Base-by-base conservation (phyloP, 805 yeast species). In the Candida ficus region DNA sequence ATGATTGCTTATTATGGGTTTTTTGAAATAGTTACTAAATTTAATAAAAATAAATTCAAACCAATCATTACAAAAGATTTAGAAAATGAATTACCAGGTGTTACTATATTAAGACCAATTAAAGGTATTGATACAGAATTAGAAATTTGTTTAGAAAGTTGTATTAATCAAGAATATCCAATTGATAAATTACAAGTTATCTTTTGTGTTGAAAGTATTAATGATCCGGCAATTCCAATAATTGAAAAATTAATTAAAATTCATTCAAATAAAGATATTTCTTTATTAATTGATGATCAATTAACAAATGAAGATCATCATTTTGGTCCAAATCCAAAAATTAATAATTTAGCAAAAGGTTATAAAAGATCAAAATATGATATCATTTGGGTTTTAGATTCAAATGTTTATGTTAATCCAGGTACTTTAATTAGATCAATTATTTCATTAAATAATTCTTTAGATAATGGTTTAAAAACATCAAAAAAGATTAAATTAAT, bases 291-390 rank as follows among this genome's bases (percentile, higher is more conserved):
- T 2, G 83, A 78, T 33, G 61, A 63, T 42, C 61, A 49, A 65
- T 39, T 62, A 51, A 5, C 43, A 47, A 7, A 62, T 61, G 27
- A 73, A 67, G 40, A 9, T 3, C 45, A 42, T 29, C 71, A 71
- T 48, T 82, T 66, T 52, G 95, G 95, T 2, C 93, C 95, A 5
- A 88, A 88, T 53, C 96, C 96, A 7, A 88, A 88, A 61, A 85
- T 88, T 41, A 86, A 87, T 61, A 88, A 88, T 60, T 64, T 88
- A 34, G 79, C 88, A n/a, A 84, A 84, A 58, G 96, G 95, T 6
- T 86, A 81, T 54, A 58, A 65, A 29, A 60, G 60, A 3, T 91
- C 95, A 7, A 73, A 75, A 49, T 66, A 75, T 59, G 95, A 88
- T 54, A 72, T 83, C 16, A 49, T 89, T 11, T 88, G 96, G 96